Percentiles rank a stretch among this genome's conserved stretches.
Conservation (phyloP, 352 stramenopile species). For the Thraustochytrium striatum region DNA sequence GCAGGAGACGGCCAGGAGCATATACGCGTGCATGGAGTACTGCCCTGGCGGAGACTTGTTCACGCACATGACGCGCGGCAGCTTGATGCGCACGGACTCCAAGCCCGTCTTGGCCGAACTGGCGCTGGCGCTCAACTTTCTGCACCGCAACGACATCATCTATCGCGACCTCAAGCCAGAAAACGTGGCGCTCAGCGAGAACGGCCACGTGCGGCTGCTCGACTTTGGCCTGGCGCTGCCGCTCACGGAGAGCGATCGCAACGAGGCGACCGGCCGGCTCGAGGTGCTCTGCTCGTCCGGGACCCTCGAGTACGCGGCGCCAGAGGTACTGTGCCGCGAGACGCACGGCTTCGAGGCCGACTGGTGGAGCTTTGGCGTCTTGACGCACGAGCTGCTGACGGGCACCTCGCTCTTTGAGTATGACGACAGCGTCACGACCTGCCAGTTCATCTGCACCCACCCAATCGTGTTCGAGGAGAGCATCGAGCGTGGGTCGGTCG, state of each 20-base stretch:
- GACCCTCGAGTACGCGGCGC: not conserved
- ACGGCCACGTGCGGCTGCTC: constrained; percentile 28
- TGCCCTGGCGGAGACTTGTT: constrained; percentile 44
- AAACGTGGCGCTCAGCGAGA: constrained; percentile 69
- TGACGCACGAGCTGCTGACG: constrained; percentile 8
- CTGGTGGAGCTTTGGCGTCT: constrained; percentile 27
- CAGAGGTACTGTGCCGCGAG: not conserved
- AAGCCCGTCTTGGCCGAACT: constrained; percentile 43
- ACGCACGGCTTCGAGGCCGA: not conserved
- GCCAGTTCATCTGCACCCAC: too few species aligned
- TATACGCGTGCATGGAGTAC: constrained; percentile 43
- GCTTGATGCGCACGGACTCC: constrained; percentile 17
- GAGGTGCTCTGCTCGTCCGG: not conserved
- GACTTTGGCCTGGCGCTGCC: constrained; percentile 53
- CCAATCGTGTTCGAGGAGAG: too few species aligned
- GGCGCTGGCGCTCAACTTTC: constrained; percentile 46
- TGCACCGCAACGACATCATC: constrained; percentile 60
- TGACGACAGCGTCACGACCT: too few species aligned
- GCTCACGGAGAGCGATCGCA: too few species aligned
- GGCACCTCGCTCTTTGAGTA: too few species aligned
- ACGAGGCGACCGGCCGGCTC: not conserved
- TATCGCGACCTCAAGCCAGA: constrained; percentile 77
- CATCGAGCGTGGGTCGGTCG: too few species aligned
- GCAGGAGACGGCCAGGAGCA: too few species aligned
- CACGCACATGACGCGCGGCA: constrained; percentile 11